Evolutionary conservation across 2,329 filamentous ascomycete genomes (phyloP).

Genomic region (Canariomyces notabilis): DNA sequence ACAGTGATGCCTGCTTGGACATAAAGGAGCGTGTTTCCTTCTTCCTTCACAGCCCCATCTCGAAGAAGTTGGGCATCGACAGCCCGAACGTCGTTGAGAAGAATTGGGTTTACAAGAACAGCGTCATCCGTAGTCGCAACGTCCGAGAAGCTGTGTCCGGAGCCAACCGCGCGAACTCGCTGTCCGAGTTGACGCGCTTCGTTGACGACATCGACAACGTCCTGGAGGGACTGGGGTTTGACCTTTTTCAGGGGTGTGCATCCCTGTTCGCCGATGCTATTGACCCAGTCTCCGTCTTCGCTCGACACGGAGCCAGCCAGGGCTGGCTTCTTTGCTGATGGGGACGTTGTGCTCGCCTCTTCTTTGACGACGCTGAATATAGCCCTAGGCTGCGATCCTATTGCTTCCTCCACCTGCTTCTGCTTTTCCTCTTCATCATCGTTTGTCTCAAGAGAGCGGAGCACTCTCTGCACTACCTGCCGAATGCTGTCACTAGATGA

Average conservation of each 20-base stretch:
- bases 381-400: background rate
- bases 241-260: constrained; percentile 19
- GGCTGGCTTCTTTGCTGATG: background rate
- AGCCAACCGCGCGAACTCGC: constrained; percentile 25
- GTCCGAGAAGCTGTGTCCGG: constrained; percentile 27
- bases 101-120: constrained; percentile 20
- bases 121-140: constrained; percentile 21
- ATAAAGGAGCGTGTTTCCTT: constrained; percentile 13
- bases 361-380: background rate
- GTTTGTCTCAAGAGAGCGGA: background rate
- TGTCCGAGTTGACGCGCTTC: constrained; percentile 18
- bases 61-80: constrained; percentile 14
- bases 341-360: background rate
- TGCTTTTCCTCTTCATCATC: background rate
- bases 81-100: constrained; percentile 18
- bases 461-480: background rate
- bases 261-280: constrained; percentile 24
- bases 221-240: constrained; percentile 20
- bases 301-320: background rate
- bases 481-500: background rate
- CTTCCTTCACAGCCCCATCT: background rate
- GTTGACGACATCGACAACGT: constrained; percentile 22
- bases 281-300: constrained; percentile 13
- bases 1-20: constrained; percentile 25
- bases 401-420: background rate